Evolutionary conservation across 1,139 yeast genomes (phyloP), one percentile per base, ranked within the genome.

Genomic region (Geotrichum europaeum): DNA sequence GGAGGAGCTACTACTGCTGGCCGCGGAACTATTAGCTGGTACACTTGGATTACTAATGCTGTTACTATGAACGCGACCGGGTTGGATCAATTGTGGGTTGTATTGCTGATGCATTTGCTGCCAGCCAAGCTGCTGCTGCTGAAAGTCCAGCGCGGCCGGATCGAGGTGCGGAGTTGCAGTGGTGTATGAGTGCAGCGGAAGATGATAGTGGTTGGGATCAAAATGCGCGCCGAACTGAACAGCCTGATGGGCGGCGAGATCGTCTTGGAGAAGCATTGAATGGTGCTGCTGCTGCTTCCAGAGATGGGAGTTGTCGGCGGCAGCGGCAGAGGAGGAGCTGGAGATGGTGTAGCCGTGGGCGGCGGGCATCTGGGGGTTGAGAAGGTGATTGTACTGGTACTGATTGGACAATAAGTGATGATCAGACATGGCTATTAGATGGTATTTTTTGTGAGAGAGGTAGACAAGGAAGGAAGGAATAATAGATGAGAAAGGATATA

Each of bases 81-180:
- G 47, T 15, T 40, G 47, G 22, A 5, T 5, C 9, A 40, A n/a
- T 4, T 40, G 47, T 2, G 47, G 1, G 47, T 40, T 40, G 20
- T 40, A 40, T 13, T 45, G 49, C 5, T 36, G 30, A 28, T 54
- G 56, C 56, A 45, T 50, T n/a, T 54, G 56, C 45, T 54, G 56
- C 56, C 56, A 54, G 51, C 49, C 30, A 22, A 45, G 25, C 24
- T 54, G 56, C 47, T 40, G 47, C 51, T 53, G 56, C 25, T 54
- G 56, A 30, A 54, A 30, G 30, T 43, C 51, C 24, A 54, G 51
- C 4, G 51, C 22, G 20, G 56, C 24, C 30, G 56, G 56, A 20
- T 54, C 56, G n/a, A 54, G 28, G 12, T 54, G 56, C 20, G 49
- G 51, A 30, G 47, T 40, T 18, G 20, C 1, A 15, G 47, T 40